Evolutionary conservation across 2,329 filamentous ascomycete species (phyloP).

Genomic region (Chrysoporthe austroafricana): DNA sequence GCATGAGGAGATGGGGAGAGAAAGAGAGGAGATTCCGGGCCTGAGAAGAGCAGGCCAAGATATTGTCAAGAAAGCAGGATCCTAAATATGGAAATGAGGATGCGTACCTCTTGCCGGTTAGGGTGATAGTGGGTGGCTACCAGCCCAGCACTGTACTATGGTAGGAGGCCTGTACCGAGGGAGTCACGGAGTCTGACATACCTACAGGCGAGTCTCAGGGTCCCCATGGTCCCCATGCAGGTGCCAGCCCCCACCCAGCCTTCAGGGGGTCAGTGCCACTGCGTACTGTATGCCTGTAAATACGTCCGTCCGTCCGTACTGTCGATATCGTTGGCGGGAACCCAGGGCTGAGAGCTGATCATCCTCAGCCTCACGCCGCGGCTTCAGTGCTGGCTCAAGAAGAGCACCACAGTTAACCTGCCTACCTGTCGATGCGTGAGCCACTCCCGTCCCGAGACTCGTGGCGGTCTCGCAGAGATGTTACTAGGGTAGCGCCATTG

Average conservation of each 20-base stretch:
- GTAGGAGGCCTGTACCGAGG: background rate
- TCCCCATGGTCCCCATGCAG: background rate
- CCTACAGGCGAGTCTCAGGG: slow-evolving; percentile 4
- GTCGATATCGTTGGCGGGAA: background rate
- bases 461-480: background rate
- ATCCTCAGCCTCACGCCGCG: background rate
- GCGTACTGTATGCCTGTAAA: background rate
- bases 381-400: background rate
- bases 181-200: background rate
- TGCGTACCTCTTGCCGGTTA: background rate
- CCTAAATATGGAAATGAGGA: slow-evolving; percentile 5
- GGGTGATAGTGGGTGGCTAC: background rate
- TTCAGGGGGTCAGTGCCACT: background rate
- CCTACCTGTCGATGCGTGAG: no score
- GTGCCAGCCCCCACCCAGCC: background rate
- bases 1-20: background rate
- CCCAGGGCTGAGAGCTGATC: background rate
- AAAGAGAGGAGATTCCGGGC: background rate
- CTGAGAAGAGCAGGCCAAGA: background rate
- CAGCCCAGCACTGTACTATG: background rate
- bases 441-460: background rate
- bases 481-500: no score
- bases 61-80: background rate
- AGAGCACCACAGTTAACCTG: no score
- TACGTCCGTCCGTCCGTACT: no score